Base-by-base conservation (phyloP, 768 basidiomycete species). In the Kwoniella mangroviensis region DNA sequence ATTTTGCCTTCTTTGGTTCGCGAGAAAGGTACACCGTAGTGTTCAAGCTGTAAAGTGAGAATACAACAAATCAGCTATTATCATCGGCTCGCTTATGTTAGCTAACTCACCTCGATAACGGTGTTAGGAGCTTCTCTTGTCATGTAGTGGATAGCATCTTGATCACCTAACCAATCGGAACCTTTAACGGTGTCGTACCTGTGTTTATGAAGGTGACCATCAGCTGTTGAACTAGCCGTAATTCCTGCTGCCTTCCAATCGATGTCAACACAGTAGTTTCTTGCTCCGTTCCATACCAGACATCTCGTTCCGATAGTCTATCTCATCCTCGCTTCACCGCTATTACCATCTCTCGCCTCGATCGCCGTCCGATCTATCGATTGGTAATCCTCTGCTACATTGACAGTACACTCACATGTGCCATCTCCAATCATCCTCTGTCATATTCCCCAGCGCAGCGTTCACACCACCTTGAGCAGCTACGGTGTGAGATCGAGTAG, bases 131-230 rank as follows among this genome's bases (percentile, higher is more conserved):
- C 97, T 84, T 99, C 97, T 45, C 94, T 87, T 84, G 94, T 97
- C 97, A 99, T 99, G 86, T 98, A 99, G 81, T 98, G 97, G 77
- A 99, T 98, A 59, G 97, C 97, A 80, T 99, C 97, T 85, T 95
- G 94, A 86, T 99, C 97, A 84, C 97, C 97, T 49, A 98, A 90
- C 97, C 97, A 99, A 85, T 99, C 97, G 63, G 94, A 97, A 72
- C 97, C 97, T 87, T 99, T 99, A 68, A 98, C 96, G 89, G 82
- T 83, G 59, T 83, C 82, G 69, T 83, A 83, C 78, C 78, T 79
- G 59, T 4, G 2, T 34, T 28, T 55, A 49, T 43, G 22, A 19
- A 34, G 34, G 9, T 3, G 9, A 34, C 34, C 34, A 34, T 34
- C 34, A 34, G 34, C 34, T 34, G 34, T 7, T 34, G 34, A 34